Conservation (phyloP, 1,284 basidiomycete genomes). For the Phellinidium pouzarii region DNA sequence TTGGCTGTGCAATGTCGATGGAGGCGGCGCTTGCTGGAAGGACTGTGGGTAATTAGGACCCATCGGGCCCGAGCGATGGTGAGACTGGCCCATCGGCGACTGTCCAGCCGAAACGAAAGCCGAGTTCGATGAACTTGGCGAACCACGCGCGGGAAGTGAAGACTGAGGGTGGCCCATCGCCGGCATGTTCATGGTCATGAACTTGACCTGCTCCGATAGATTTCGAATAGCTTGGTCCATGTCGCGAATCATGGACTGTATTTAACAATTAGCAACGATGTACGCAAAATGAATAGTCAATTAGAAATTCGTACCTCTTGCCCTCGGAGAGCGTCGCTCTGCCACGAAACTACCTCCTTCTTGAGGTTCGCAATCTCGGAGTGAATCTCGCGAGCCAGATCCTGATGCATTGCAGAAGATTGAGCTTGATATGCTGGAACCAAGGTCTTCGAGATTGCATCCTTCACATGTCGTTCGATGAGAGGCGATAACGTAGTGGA, state of each 20-base stretch:
- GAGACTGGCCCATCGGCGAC: conserved; percentile 17
- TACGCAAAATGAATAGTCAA: neutral
- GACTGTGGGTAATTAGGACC: conserved; percentile 22
- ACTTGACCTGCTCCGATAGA: conserved; percentile 74
- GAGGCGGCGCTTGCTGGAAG: conserved; percentile 24
- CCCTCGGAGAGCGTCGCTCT: conserved; percentile 62
- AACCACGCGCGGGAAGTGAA: conserved; percentile 21
- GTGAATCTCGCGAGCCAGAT: conserved; percentile 65
- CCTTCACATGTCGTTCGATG: conserved; percentile 75
- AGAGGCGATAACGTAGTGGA: conserved; percentile 60
- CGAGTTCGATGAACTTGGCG: conserved; percentile 26
- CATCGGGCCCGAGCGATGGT: conserved; percentile 20
- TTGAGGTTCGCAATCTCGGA: conserved; percentile 68
- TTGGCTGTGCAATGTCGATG: conserved; percentile 33
- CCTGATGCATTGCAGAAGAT: conserved; percentile 66
- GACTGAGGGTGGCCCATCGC: conserved; percentile 31
- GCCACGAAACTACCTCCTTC: conserved; percentile 70
- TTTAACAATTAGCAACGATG: neutral
- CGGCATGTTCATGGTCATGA: conserved; percentile 53
- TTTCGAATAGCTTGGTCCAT: conserved; percentile 67
- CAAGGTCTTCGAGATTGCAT: conserved; percentile 63
- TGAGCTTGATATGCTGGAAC: conserved; percentile 68
- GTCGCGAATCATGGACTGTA: conserved; percentile 63
- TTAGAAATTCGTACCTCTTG: conserved; percentile 54
- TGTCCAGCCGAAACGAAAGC: conserved; percentile 21